Conservation (phyloP, 176 grass and related monocot species). For the Tillandsia fasciculata region DNA sequence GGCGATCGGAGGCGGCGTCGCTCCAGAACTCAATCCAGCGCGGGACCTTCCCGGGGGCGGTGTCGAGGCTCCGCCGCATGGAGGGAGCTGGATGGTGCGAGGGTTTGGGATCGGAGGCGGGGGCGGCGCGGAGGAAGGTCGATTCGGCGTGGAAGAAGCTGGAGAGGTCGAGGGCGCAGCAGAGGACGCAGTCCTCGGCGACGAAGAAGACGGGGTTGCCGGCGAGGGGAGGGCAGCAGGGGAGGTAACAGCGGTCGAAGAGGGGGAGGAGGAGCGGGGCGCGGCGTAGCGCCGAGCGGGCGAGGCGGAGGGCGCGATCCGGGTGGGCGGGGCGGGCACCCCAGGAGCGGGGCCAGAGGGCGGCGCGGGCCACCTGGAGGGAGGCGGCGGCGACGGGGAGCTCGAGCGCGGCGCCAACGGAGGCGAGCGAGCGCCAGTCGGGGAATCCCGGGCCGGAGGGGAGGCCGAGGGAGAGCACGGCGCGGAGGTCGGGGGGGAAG, state of each 20-base stretch:
- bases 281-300: slow-evolving; percentile 55
- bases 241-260: slow-evolving; percentile 85
- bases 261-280: slow-evolving; percentile 66
- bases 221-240: slow-evolving; percentile 62
- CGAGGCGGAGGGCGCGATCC: slow-evolving; percentile 46
- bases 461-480: slow-evolving; percentile 54
- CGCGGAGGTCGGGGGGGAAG: slow-evolving; percentile 89
- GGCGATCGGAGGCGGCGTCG: slow-evolving; percentile 75
- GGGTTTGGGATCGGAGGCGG: background rate
- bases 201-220: slow-evolving; percentile 95
- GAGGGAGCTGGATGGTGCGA: slow-evolving; percentile 14
- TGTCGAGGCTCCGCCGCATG: slow-evolving; percentile 74
- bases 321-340: slow-evolving; percentile 46
- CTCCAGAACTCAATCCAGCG: slow-evolving; percentile 99
- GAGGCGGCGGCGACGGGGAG: slow-evolving; percentile 51
- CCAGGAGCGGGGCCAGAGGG: slow-evolving; percentile 81
- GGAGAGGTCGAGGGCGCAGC: slow-evolving; percentile 75
- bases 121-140: slow-evolving; percentile 27
- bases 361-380: slow-evolving; percentile 38
- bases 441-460: slow-evolving; percentile 63
- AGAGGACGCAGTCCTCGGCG: slow-evolving; percentile 75
- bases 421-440: slow-evolving; percentile 47
- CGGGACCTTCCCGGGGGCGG: slow-evolving; percentile 41
- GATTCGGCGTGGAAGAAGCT: slow-evolving; percentile 77
- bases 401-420: slow-evolving; percentile 36